Base-by-base conservation (phyloP, 345 rosid genomes). In the Eucalyptus cloeziana region DNA sequence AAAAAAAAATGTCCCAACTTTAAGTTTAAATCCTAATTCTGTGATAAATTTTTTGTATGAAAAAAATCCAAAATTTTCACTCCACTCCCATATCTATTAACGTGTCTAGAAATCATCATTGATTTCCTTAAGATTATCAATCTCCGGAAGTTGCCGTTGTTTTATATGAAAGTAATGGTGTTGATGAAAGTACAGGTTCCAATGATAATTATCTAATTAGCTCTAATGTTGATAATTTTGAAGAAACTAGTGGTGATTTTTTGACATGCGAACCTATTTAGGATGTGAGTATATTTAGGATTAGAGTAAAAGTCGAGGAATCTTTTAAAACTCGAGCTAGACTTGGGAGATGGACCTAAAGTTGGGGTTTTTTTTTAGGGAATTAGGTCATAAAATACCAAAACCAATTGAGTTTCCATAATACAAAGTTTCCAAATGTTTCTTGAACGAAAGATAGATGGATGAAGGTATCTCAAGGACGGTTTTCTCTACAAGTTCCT, bases 81-180 rank as follows among this genome's bases (percentile, higher is more conserved):
- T 64, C 1, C 15, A 7, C 0, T n/a, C 21, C 13, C 17, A 64
- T 2, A n/a, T n/a, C 0, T 40, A 0, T 21, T 8, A 7, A 43
- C 0, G 0, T 1, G 0, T 21, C 8, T 25, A 40, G 24, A 21
- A 37, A 11, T 5, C 0, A 0, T 11, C 7, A 17, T n/a, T 1
- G 8, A 1, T 76, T 19, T 37, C 7, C 21, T 76, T 3, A 11
- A 19, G 3, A 1, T 37, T 37, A 37, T 37, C 45, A 10, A 76
- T 40, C 27, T 76, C 4, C 7, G 0, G 5, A 76, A 24, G 1
- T 4, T 21, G 47, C 9, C 6, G 0, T 76, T 76, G 5, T 37
- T 37, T 22, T 47, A 5, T 3, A 40, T 0, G 14, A 21, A 37
- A 40, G 2, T 1, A 10, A 22, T 12, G 30, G 27, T 40, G 7